Evolutionary conservation across 768 basidiomycete genomes (phyloP).

Genomic region (Boletellus ananiceps): DNA sequence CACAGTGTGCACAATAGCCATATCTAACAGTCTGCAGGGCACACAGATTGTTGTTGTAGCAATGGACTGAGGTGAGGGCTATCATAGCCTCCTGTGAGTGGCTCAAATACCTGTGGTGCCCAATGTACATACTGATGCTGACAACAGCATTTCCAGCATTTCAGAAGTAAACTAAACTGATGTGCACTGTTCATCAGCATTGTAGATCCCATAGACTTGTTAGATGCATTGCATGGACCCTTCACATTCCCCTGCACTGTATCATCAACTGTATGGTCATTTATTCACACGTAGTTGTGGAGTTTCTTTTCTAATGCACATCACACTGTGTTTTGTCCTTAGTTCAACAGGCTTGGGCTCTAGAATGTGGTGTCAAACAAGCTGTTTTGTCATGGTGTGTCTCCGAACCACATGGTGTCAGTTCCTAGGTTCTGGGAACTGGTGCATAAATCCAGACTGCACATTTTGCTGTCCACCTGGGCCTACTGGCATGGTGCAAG

Average conservation of each 20-base stretch:
- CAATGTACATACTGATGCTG: conserved; percentile 6
- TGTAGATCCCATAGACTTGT: conserved; percentile 25
- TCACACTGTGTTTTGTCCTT: conserved; percentile 21
- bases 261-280: conserved; percentile 27
- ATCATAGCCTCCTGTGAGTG: conserved; percentile 56
- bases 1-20: not conserved
- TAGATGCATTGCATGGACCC: conserved; percentile 30
- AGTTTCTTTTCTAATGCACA: conserved; percentile 21
- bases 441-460: conserved; percentile 18
- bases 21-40: conserved; percentile 40
- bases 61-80: conserved; percentile 42
- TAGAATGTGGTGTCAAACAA: conserved; percentile 13
- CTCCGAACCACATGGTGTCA: conserved; percentile 23
- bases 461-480: conserved; percentile 16
- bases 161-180: conserved; percentile 40
- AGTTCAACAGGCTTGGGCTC: conserved; percentile 11
- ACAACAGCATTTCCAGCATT: conserved; percentile 40
- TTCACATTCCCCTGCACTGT: conserved; percentile 29
- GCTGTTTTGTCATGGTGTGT: conserved; percentile 18
- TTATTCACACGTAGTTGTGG: conserved; percentile 29
- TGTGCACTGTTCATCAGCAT: conserved; percentile 18
- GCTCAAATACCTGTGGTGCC: not conserved
- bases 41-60: conserved; percentile 53
- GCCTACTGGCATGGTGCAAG: conserved; percentile 9
- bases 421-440: conserved; percentile 27